These are phyloP conservation scores for Citrus mangshanensis DNA, from an alignment of 345 rosid genomes.

Conservation along the genomic window DNA sequence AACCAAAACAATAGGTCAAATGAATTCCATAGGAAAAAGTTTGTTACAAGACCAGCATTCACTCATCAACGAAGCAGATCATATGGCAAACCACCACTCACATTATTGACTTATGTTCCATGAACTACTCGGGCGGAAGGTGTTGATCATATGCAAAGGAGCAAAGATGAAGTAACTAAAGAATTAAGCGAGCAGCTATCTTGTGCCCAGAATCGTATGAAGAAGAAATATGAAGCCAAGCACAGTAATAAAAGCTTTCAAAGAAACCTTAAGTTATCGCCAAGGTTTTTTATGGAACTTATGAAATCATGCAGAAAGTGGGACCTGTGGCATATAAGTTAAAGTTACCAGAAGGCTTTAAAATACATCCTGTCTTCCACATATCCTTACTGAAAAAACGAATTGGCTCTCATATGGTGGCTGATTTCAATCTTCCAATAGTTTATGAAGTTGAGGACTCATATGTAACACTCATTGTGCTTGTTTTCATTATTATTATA, in stretches of 20 bases:
- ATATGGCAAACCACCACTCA: background rate
- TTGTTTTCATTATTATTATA: too few relatives aligned
- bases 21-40: background rate
- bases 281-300: background rate
- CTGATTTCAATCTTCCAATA: background rate
- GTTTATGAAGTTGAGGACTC: background rate
- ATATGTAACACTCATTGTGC: too few relatives aligned
- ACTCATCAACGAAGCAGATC: background rate
- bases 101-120: background rate
- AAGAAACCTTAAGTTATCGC: background rate
- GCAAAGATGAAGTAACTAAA: slow-evolving; percentile 32
- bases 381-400: background rate
- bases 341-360: background rate
- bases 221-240: background rate
- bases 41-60: background rate
- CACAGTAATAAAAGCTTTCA: background rate
- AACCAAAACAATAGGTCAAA: background rate
- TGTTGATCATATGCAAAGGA: slow-evolving; percentile 16
- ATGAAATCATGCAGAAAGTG: background rate
- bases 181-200: background rate
- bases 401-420: background rate
- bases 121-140: background rate
- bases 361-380: background rate
- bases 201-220: background rate
- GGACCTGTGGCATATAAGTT: background rate